A percentile compares a stretch with the other conserved stretches of the same genome.
phyloP scores from a whole-genome alignment of 225 moss, liverwort and hornwort genomes.

The Ulota crispa region DNA sequence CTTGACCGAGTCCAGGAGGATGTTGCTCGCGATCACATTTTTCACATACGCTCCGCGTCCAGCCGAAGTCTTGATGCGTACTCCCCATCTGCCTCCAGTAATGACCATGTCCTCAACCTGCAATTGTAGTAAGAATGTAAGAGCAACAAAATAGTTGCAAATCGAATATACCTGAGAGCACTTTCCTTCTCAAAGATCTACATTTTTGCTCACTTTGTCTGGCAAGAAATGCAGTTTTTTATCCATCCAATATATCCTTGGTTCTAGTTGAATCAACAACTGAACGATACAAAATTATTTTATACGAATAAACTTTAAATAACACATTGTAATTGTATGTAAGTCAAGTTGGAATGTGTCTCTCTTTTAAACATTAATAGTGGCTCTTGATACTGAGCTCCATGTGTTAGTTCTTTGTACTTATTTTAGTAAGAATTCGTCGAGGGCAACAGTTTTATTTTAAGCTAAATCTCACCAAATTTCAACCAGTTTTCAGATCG shows the following conservation, averaged over 20 bases:
- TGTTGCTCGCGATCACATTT: constrained; percentile 35
- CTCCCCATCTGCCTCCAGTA: constrained; percentile 37
- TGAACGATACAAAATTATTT: neutral
- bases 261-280: neutral
- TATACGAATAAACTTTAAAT: neutral
- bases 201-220: neutral
- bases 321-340: neutral
- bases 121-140: neutral
- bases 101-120: constrained; percentile 52
- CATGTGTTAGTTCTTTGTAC: neutral
- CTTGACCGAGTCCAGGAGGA: constrained; percentile 33
- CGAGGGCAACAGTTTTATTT: neutral
- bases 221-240: neutral
- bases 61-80: constrained; percentile 52
- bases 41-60: constrained; percentile 53
- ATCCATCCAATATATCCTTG: neutral
- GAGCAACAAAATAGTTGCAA: neutral
- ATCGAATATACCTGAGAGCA: neutral
- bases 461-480: too few species aligned
- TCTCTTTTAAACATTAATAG: neutral
- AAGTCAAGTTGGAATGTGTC: neutral
- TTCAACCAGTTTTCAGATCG: too few species aligned
- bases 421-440: neutral
- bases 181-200: too few species aligned
- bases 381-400: neutral